These are phyloP conservation scores for Aspergillus incahuasiensis DNA, from an alignment of 495 filamentous ascomycete species.

Conservation along the genomic window DNA sequence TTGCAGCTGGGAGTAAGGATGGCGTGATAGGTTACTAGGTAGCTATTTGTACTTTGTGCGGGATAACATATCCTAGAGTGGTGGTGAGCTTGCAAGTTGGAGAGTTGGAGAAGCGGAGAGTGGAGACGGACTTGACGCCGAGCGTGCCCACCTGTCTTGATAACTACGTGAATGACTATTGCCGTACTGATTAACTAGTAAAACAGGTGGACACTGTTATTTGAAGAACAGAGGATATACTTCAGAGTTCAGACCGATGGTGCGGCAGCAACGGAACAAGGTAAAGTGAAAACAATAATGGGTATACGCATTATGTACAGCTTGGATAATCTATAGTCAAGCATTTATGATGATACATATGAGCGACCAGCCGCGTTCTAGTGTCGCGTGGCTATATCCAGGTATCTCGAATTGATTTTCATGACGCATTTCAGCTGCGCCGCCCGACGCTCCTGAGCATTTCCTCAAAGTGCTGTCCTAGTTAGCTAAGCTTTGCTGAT, in stretches of 20 bases:
- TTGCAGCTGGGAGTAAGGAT: background rate
- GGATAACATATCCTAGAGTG: background rate
- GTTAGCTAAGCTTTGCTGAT: background rate
- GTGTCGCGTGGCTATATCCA: background rate
- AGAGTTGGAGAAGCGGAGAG: background rate
- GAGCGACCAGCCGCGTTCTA: background rate
- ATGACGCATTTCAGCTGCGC: slow-evolving; percentile 23
- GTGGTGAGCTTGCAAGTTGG: background rate
- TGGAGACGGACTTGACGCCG: slow-evolving; percentile 1
- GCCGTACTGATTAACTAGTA: no score
- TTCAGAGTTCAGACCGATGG: background rate
- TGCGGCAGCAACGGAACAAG: background rate
- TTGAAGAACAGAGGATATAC: no score
- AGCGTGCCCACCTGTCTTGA: background rate
- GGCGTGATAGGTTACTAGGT: background rate
- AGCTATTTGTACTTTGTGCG: background rate
- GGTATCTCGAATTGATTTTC: background rate
- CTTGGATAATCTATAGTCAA: background rate
- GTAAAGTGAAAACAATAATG: background rate
- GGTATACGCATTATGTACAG: slow-evolving; percentile 3
- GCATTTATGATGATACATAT: background rate
- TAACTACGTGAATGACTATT: no score
- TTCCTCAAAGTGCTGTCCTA: slow-evolving; percentile 39
- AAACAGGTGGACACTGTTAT: background rate
- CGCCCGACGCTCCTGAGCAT: slow-evolving; percentile 40